These are phyloP conservation scores for Eimeria sp. DNA, from an alignment of 169 alveolate genomes.

Conservation along the genomic window DNA sequence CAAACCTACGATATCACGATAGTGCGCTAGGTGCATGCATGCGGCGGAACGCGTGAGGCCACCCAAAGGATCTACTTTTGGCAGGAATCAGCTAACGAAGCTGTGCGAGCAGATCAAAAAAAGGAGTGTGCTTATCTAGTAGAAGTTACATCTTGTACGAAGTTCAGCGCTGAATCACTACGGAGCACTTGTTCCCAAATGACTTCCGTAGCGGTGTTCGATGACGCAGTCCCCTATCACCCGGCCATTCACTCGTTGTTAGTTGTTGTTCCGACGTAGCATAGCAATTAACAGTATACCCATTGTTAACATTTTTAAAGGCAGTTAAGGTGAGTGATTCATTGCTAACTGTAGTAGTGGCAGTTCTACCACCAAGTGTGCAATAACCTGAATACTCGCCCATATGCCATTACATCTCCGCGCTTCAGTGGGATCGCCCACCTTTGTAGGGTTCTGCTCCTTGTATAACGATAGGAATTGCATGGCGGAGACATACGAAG, in stretches of 20 bases:
- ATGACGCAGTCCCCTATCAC: background rate
- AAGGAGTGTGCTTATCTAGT: background rate
- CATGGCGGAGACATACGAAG: background rate
- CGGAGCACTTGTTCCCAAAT: background rate
- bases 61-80: background rate
- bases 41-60: background rate
- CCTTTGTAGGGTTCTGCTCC: background rate
- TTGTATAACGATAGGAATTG: background rate
- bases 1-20: background rate
- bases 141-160: background rate
- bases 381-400: background rate
- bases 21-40: constrained; percentile 10
- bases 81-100: background rate
- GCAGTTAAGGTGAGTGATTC: background rate
- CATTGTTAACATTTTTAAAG: background rate
- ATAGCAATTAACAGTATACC: background rate
- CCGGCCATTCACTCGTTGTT: background rate
- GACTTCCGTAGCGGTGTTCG: background rate
- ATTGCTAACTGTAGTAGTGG: background rate
- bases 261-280: background rate
- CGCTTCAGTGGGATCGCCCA: constrained; percentile 13
- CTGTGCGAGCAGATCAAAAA: background rate
- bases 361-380: background rate
- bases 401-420: background rate
- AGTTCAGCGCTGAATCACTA: background rate